These are phyloP conservation scores for Dioscorea alata DNA, from an alignment of 106 monocot genomes.

Conservation along the genomic window DNA sequence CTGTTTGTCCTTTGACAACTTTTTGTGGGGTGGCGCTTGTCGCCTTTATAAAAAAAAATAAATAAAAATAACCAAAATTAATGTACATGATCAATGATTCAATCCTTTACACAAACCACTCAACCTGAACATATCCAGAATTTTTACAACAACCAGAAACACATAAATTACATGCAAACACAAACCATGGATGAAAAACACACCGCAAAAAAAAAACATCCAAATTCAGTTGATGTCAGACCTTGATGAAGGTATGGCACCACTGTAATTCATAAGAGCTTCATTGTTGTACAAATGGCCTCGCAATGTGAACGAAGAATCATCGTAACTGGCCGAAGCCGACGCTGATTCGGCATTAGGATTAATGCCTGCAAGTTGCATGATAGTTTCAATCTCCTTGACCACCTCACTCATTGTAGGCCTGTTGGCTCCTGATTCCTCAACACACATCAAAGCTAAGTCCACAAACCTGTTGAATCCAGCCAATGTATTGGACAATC, in stretches of 20 bases:
- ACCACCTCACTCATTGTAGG: slow-evolving; percentile 63
- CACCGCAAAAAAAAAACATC: no score
- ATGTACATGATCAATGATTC: no score
- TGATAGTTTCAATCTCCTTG: slow-evolving; percentile 58
- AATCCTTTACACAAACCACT: no score
- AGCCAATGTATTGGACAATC: not conserved
- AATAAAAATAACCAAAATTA: no score
- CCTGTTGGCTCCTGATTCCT: slow-evolving; percentile 31
- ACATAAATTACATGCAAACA: no score
- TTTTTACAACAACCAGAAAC: no score
- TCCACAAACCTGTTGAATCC: slow-evolving; percentile 47
- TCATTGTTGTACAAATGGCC: slow-evolving; percentile 25
- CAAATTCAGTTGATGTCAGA: slow-evolving; percentile 26
- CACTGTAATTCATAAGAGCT: slow-evolving; percentile 30
- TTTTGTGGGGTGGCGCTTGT: no score
- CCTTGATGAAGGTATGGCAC: slow-evolving; percentile 9
- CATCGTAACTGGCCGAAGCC: not conserved
- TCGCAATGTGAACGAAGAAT: no score
- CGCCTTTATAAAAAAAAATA: no score
- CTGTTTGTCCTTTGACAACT: no score
- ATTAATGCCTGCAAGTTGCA: slow-evolving; percentile 42
- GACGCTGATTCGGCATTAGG: slow-evolving; percentile 28
- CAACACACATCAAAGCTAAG: slow-evolving; percentile 56
- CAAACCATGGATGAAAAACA: no score
- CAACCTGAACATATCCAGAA: no score